Base-by-base conservation (phyloP, 2,329 filamentous ascomycete genomes). In the Colletotrichum plurivorum region DNA sequence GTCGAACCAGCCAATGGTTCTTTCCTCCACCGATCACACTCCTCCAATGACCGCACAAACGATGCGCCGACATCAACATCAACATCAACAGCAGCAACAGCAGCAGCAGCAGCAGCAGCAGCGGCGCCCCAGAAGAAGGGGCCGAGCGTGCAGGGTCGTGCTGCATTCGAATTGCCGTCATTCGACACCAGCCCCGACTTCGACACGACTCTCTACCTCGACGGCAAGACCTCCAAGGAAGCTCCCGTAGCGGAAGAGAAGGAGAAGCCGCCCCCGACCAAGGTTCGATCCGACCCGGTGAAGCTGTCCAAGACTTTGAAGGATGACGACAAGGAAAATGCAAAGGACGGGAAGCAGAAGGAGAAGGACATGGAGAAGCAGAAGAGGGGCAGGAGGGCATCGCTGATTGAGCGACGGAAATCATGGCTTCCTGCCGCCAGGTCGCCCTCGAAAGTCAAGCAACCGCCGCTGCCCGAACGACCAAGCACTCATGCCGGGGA, bases 351-450 rank as follows among this genome's bases (percentile, higher is more conserved):
- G n/a, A 68, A 70, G 41, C 63, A 68, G 7, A 67, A 63, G 64
- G 63, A 70, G 9, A 67, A 69, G 20, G 59, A 63, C 16, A 62
- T 58, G 59, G 51, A 64, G 45, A 36, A 58, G 52, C 27, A 59
- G 41, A 71, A 71, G 49, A 66, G 56, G 36, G 73, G 73, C 71
- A 84, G 82, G 76, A 84, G 82, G 72, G 83, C 78, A 70, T 84
- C 85, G 51, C 77, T 87, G 56, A 80, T 85, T 62, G 85, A 84
- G 68, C 82, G 84, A 62, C 84, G 84, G 4, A 83, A 84, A 66
- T 85, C 85, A 68, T 89, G 87, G 88, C 81, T 89, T 67, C 80
- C 82, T 15, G 79, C 79, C 74, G 82, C 84, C 25, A 85, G 81
- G 71, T 81, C 82, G 13, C 74, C 79, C 5, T 75, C 80, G 46